phyloP scores from a whole-genome alignment of 768 basidiomycete genomes.

The Phaffia australis region DNA sequence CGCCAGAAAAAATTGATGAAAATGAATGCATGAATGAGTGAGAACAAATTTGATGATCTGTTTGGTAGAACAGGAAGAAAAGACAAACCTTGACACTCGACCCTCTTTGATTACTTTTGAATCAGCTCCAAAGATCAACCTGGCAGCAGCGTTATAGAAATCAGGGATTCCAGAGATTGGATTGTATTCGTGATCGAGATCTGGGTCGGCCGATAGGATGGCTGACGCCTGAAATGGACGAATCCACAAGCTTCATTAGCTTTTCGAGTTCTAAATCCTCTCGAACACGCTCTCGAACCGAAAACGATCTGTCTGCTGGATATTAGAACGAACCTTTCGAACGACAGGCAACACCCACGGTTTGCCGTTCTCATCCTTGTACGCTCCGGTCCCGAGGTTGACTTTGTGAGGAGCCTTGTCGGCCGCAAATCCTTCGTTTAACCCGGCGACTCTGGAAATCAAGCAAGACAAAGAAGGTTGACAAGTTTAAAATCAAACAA shows the following conservation, averaged over 20 bases:
- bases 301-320: neutral
- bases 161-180: slow-evolving; percentile 80
- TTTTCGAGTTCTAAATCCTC: neutral
- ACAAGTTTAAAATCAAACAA: too few relatives aligned
- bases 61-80: too few relatives aligned
- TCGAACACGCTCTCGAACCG: neutral
- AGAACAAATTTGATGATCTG: too few relatives aligned
- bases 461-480: neutral
- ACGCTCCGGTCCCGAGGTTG: slow-evolving; percentile 92
- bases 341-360: slow-evolving; percentile 78
- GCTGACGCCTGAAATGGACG: slow-evolving; percentile 6
- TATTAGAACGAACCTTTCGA: slow-evolving; percentile 53
- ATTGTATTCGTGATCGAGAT: slow-evolving; percentile 86
- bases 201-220: slow-evolving; percentile 45
- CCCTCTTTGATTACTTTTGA: slow-evolving; percentile 13
- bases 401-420: slow-evolving; percentile 66
- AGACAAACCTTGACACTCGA: slow-evolving; percentile 40
- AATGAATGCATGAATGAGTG: too few relatives aligned
- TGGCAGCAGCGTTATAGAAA: slow-evolving; percentile 74
- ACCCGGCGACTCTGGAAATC: slow-evolving; percentile 13
- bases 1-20: too few relatives aligned
- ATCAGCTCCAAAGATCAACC: slow-evolving; percentile 55
- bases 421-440: slow-evolving; percentile 77
- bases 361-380: slow-evolving; percentile 86
- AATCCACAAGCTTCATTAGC: too few relatives aligned